Evolutionary conservation across 306 rosid genomes (phyloP), one percentile per base, ranked within the genome.

Genomic region (Carpinus fangiana): DNA sequence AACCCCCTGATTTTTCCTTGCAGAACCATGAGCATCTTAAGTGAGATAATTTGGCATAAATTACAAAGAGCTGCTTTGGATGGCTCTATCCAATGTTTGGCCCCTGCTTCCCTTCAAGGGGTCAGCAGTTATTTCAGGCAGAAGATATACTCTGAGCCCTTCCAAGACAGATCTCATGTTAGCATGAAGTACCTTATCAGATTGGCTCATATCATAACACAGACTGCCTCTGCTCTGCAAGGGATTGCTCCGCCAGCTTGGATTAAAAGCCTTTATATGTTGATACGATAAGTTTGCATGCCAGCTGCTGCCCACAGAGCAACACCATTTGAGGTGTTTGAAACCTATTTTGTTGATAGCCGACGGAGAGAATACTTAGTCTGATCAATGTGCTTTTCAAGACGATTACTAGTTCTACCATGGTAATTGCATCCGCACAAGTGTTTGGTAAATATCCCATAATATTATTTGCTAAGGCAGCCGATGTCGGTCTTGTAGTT

Each of bases 91-190:
- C n/a, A 75, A 73, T 75, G 78, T 75, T 77, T 60, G 60, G 81
- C 75, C 80, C 78, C 62, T 73, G 81, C 79, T 64, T 76, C 26
- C 77, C 41, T 73, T 78, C 72, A 76, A 75, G 81, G 74, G 77
- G 75, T 73, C 73, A 55, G 65, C 59, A 72, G 57, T 47, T 82
- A 16, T 69, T 69, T 76, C 77, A 6, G 81, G 81, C 86, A 73
- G 67, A 74, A 48, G 71, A 80, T 71, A 72, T 46, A 55, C 28
- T 55, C 72, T 47, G 61, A 41, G 69, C 79, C 77, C 77, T 47
- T 75, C 79, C 70, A 53, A 53, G 73, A 59, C 81, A 59, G 75
- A 71, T 34, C 70, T 74, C 75, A 67, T n/a, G 28, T 41, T 41
- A 41, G 74, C 81, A 57, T 59, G 52, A 62, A 20, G 57, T 70